Evolutionary conservation across 2,329 filamentous ascomycete species (phyloP), one percentile per base, ranked within the genome.

Genomic region (Aspergillus terreus): DNA sequence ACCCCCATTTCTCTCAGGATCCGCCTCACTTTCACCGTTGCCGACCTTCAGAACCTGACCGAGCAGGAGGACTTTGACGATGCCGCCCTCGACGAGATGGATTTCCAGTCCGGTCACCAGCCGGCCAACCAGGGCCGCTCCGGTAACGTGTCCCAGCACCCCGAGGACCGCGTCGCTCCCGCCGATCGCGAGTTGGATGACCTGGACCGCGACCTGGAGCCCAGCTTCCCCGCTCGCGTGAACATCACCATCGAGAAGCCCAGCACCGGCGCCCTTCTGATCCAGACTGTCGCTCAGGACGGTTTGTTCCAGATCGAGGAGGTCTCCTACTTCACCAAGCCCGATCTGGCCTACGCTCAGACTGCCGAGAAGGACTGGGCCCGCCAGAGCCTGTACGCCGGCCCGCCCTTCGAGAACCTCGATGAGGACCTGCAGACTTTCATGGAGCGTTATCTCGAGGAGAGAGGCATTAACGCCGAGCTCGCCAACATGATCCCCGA

Each of bases 341-440:
- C 87, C 54, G 85, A 87, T 52, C 77, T 95, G 58, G 90, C 92
- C 40, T 84, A 90, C 68, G 84, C 87, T 57, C 78, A 86, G 65
- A 85, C 81, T 46, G 85, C 90, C 58, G 90, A 95, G 66, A 81
- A 84, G 68, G 83, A 88, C 60, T 91, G 90, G 80, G 78, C 82
- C 63, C 82, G 90, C 66, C 83, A 87, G 71, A 84, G 85, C 58
- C 74, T 91, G 61, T 99, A 97, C 78, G 86, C 89, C 40, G 94
- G 94, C 50, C 94, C 94, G 55, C 88, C 90, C 50, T 97, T 96
- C 72, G 86, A 85, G 75, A 95, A 90, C 78, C 84, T 99, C 53
- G 94, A 99, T 69, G 91, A 96, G 77, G 92, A 97, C 70, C 83
- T 99, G 42, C 92, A 97, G 79, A 81, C 90, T 49, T 81, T 96